These are phyloP conservation scores for Roridomyces roridus DNA, from an alignment of 768 basidiomycete species.

Conservation along the genomic window DNA sequence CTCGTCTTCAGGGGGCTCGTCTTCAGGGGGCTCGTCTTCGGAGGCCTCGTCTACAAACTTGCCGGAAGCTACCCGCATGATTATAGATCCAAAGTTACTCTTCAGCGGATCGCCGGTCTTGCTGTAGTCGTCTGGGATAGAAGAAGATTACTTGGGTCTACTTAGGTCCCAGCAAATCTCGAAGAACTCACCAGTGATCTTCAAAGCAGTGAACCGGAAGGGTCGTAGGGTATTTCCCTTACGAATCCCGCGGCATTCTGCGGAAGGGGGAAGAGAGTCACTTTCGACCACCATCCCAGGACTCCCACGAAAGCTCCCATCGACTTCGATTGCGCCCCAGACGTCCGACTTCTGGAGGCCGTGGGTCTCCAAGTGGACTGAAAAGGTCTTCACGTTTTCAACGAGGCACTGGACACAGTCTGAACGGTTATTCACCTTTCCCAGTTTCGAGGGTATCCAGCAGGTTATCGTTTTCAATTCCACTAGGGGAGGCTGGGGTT, in stretches of 20 bases:
- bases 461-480: constrained; percentile 24
- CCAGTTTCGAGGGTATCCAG: constrained; percentile 32
- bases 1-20: no score
- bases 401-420: background rate
- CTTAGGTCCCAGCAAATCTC: no score
- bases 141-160: no score
- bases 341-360: background rate
- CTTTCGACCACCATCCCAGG: background rate
- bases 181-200: constrained; percentile 29
- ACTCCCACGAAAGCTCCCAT: constrained; percentile 13
- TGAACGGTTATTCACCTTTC: no score
- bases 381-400: constrained; percentile 24
- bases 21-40: no score
- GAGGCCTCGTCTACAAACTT: no score
- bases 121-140: constrained; percentile 26
- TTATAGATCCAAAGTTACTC: background rate
- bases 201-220: constrained; percentile 26
- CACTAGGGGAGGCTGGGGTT: no score
- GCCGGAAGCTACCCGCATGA: background rate
- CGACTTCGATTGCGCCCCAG: constrained; percentile 9
- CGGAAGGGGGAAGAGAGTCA: background rate
- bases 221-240: constrained; percentile 6
- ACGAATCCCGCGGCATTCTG: background rate
- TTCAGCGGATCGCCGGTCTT: constrained; percentile 11
- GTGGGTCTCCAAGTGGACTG: constrained; percentile 20